These are phyloP conservation scores for Botrytis sinoallii DNA, from an alignment of 2,329 filamentous ascomycete species.

Conservation along the genomic window DNA sequence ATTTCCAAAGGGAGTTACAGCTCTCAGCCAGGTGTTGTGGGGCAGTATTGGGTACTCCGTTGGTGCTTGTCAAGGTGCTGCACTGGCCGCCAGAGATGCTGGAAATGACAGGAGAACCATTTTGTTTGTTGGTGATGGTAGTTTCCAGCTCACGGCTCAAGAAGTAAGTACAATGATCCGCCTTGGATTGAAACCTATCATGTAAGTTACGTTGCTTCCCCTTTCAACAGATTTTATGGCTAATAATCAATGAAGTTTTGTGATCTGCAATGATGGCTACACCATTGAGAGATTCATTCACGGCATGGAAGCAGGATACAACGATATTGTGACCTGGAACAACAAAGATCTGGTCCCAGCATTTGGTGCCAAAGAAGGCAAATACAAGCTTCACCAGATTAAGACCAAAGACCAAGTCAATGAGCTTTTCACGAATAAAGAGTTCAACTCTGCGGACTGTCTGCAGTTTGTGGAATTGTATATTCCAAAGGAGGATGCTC, in stretches of 20 bases:
- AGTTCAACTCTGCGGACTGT: constrained; percentile 56
- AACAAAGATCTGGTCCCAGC: constrained; percentile 65
- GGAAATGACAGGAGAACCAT: constrained; percentile 63
- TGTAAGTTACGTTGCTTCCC: constrained; percentile 50
- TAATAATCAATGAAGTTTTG: constrained; percentile 50
- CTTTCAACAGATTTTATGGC: background rate
- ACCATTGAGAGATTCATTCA: constrained; percentile 89
- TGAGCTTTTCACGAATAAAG: constrained; percentile 58
- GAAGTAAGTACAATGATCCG: constrained; percentile 82
- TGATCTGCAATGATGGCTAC: constrained; percentile 85
- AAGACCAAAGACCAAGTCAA: constrained; percentile 69
- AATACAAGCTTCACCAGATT: constrained; percentile 61
- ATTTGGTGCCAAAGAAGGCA: constrained; percentile 60
- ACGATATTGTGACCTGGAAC: constrained; percentile 75
- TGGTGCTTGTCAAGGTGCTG: constrained; percentile 63
- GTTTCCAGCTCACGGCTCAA: constrained; percentile 79
- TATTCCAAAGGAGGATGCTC: constrained; percentile 77
- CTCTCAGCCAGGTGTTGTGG: constrained; percentile 76
- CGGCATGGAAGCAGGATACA: constrained; percentile 75
- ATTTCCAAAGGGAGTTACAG: constrained; percentile 74
- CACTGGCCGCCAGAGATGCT: constrained; percentile 68
- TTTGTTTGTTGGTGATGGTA: constrained; percentile 85
- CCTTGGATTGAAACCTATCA: constrained; percentile 69
- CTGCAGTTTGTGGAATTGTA: constrained; percentile 77
- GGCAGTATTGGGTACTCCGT: constrained; percentile 64